phyloP scores from a whole-genome alignment of 2,329 filamentous ascomycete genomes.

The Diaporthe caulivora region DNA sequence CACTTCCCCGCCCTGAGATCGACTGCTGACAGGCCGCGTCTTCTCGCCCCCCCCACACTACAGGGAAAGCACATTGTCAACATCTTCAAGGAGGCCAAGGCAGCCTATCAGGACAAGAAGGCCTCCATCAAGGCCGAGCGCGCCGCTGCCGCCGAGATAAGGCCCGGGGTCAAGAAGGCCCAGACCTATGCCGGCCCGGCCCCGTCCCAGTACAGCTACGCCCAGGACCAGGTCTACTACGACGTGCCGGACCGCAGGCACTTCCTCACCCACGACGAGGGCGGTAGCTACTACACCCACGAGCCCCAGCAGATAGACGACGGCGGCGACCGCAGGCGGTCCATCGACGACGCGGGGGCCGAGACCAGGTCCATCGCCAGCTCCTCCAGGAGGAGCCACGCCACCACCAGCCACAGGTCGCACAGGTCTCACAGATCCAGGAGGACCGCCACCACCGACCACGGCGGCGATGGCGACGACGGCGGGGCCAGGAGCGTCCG shows the following conservation, averaged over 20 bases:
- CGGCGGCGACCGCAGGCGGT: conserved; percentile 44
- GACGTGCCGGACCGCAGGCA: conserved; percentile 43
- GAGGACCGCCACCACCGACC: conserved; percentile 53
- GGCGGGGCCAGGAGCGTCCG: conserved; percentile 53
- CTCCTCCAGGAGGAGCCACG: conserved; percentile 38
- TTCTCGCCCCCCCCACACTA: neutral
- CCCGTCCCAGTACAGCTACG: conserved; percentile 45
- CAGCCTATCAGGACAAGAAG: conserved; percentile 89
- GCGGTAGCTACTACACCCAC: conserved; percentile 28
- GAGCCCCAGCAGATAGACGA: conserved; percentile 44
- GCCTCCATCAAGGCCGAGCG: conserved; percentile 80
- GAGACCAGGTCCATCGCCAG: conserved; percentile 40
- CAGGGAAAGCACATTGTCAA: conserved; percentile 91
- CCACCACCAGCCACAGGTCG: conserved; percentile 34
- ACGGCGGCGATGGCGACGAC: conserved; percentile 57
- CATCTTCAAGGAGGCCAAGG: conserved; percentile 92
- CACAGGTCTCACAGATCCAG: conserved; percentile 46
- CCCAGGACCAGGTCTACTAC: conserved; percentile 44
- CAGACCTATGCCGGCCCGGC: conserved; percentile 64
- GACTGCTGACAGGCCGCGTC: conserved; percentile 3
- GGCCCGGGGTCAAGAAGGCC: conserved; percentile 64
- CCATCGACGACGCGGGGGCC: conserved; percentile 44
- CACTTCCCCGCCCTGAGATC: neutral
- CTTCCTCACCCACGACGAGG: conserved; percentile 31
- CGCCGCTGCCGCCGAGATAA: conserved; percentile 43